Conservation (phyloP, 2,329 filamentous ascomycete genomes). For the Ophiostoma himal-ulmi region DNA sequence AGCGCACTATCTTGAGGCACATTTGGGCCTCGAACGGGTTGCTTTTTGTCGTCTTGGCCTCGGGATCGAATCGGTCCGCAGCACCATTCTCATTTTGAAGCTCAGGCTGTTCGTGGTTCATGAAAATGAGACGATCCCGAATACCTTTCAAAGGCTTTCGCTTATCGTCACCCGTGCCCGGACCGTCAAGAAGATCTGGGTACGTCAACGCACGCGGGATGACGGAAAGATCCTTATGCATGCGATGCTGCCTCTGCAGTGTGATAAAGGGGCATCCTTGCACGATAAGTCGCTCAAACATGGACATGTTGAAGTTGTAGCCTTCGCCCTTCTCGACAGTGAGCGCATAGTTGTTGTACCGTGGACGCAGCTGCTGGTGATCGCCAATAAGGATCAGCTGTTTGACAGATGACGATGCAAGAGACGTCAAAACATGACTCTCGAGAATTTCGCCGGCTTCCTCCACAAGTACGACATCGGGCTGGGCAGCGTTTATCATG, state of each 20-base stretch:
- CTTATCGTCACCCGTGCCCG: slow-evolving; percentile 37
- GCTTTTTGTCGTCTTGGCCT: slow-evolving; percentile 48
- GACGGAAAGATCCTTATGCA: slow-evolving; percentile 60
- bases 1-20: slow-evolving; percentile 58
- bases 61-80: slow-evolving; percentile 46
- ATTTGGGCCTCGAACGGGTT: slow-evolving; percentile 63
- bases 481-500: slow-evolving; percentile 47
- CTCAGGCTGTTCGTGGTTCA: slow-evolving; percentile 58
- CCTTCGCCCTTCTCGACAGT: slow-evolving; percentile 59
- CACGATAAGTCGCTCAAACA: slow-evolving; percentile 62
- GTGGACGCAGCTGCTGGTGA: slow-evolving; percentile 66
- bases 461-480: slow-evolving; percentile 60
- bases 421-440: slow-evolving; percentile 56
- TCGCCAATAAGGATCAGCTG: slow-evolving; percentile 68
- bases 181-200: slow-evolving; percentile 52
- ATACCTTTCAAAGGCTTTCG: slow-evolving; percentile 51
- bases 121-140: slow-evolving; percentile 55
- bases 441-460: slow-evolving; percentile 71
- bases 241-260: slow-evolving; percentile 59
- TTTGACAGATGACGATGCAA: slow-evolving; percentile 46
- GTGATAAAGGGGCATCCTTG: slow-evolving; percentile 49
- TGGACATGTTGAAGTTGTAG: slow-evolving; percentile 59
- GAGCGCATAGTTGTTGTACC: slow-evolving; percentile 55
- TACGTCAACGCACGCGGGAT: slow-evolving; percentile 57
- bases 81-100: slow-evolving; percentile 36